These are phyloP conservation scores for Eleusine coracana DNA, from an alignment of 176 grass and related monocot genomes.

Conservation along the genomic window DNA sequence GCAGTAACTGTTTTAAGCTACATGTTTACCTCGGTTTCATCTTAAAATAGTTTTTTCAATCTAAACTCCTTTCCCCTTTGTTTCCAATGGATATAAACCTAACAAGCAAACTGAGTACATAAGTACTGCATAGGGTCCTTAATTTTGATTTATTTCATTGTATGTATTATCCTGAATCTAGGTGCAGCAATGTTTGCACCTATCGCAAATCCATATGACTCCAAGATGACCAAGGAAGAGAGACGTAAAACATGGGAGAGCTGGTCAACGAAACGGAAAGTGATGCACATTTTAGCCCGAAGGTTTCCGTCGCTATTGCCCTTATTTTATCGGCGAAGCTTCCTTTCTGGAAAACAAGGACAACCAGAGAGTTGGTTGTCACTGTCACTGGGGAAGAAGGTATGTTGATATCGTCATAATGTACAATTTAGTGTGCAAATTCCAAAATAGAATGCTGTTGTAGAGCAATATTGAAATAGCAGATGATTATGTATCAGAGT, in stretches of 20 bases:
- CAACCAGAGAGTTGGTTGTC: conserved; percentile 79
- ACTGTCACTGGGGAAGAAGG: conserved; percentile 80
- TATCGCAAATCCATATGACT: conserved; percentile 92
- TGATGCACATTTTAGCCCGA: conserved; percentile 89
- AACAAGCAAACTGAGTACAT: background rate
- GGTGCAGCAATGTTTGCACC: conserved; percentile 94
- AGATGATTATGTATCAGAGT: conserved; percentile 4
- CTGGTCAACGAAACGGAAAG: conserved; percentile 81
- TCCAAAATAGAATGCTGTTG: conserved; percentile 12
- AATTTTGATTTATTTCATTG: conserved; percentile 23
- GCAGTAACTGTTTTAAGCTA: conserved; percentile 5
- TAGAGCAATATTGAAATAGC: background rate
- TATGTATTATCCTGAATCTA: conserved; percentile 40
- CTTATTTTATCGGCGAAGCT: conserved; percentile 75
- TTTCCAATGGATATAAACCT: background rate
- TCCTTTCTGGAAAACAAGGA: conserved; percentile 84
- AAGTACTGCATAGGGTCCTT: background rate
- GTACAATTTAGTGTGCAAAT: conserved; percentile 10
- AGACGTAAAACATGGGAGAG: conserved; percentile 77
- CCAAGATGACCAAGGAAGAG: conserved; percentile 90
- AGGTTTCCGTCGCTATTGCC: conserved; percentile 84
- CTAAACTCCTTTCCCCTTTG: background rate
- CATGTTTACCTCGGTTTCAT: conserved; percentile 18
- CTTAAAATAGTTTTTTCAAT: conserved; percentile 18
- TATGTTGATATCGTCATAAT: conserved; percentile 36